These are phyloP conservation scores for Lyophyllum decastes DNA, from an alignment of 768 basidiomycete genomes.

Conservation along the genomic window DNA sequence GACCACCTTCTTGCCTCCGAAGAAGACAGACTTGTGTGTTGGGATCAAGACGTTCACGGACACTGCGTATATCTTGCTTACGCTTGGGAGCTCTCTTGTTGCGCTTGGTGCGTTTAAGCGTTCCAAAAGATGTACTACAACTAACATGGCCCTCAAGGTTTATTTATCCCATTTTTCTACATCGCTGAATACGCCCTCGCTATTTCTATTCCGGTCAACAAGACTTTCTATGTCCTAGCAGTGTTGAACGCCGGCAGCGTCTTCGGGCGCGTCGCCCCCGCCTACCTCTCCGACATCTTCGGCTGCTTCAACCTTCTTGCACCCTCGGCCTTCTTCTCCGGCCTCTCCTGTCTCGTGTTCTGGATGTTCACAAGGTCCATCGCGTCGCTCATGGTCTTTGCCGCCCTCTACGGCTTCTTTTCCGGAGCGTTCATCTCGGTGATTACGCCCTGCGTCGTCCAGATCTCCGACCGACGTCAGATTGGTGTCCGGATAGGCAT, in stretches of 20 bases:
- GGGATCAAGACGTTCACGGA: slow-evolving; percentile 44
- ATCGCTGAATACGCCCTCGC: slow-evolving; percentile 60
- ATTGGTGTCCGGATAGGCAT: slow-evolving; percentile 67
- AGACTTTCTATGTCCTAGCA: slow-evolving; percentile 58
- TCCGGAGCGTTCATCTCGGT: slow-evolving; percentile 72
- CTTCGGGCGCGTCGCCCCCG: slow-evolving; percentile 64
- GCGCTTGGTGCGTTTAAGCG: slow-evolving; percentile 51
- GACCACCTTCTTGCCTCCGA: slow-evolving; percentile 30
- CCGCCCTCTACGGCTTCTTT: slow-evolving; percentile 60
- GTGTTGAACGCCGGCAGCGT: slow-evolving; percentile 71
- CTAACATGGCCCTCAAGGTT: slow-evolving; percentile 37
- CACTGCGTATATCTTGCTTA: slow-evolving; percentile 51
- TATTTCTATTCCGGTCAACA: slow-evolving; percentile 35
- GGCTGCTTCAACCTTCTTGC: slow-evolving; percentile 70
- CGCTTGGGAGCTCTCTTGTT: slow-evolving; percentile 55
- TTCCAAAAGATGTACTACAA: background rate
- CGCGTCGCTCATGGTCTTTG: slow-evolving; percentile 48
- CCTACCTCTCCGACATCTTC: slow-evolving; percentile 62
- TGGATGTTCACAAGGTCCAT: slow-evolving; percentile 54
- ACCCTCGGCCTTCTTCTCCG: slow-evolving; percentile 63
- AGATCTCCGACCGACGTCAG: slow-evolving; percentile 59
- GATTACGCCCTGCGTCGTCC: slow-evolving; percentile 66
- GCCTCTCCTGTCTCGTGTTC: slow-evolving; percentile 55
- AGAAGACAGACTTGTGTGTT: slow-evolving; percentile 28
- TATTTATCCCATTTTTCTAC: slow-evolving; percentile 75